These are phyloP conservation scores for Sistotremastrum suecicum DNA, from an alignment of 768 basidiomycete genomes.

Conservation along the genomic window DNA sequence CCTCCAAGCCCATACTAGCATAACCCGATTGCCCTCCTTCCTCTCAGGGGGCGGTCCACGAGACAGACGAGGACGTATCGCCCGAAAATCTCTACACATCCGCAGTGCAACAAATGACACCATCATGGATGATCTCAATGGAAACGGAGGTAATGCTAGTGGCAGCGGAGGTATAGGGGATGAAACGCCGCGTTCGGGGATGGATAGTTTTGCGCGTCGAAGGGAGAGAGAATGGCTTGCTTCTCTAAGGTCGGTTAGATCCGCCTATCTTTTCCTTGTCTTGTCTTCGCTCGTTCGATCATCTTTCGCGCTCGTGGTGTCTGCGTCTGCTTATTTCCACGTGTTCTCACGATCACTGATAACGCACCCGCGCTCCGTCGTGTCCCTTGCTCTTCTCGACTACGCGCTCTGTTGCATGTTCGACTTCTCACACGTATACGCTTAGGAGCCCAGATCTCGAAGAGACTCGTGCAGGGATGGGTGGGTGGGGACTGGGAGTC, in stretches of 20 bases:
- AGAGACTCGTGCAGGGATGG: conserved; percentile 33
- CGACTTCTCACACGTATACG: not conserved
- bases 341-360: no score
- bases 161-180: not conserved
- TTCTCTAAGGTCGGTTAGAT: no score
- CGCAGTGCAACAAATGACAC: conserved; percentile 1
- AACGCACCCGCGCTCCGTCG: no score
- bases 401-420: no score
- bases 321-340: no score
- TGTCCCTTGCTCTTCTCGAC: no score
- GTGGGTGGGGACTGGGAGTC: conserved; percentile 63
- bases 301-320: no score
- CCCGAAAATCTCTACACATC: conserved; percentile 21
- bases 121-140: not conserved
- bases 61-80: conserved; percentile 67
- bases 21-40: conserved; percentile 45
- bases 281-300: no score
- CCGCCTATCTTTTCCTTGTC: no score
- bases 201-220: not conserved
- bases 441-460: conserved; percentile 41
- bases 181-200: not conserved
- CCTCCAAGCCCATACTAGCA: conserved; percentile 6
- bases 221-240: no score
- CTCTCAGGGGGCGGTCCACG: conserved; percentile 59
- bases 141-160: not conserved